Conservation (phyloP, 2,329 filamentous ascomycete species). For the Pseudocercospora macadamiae region DNA sequence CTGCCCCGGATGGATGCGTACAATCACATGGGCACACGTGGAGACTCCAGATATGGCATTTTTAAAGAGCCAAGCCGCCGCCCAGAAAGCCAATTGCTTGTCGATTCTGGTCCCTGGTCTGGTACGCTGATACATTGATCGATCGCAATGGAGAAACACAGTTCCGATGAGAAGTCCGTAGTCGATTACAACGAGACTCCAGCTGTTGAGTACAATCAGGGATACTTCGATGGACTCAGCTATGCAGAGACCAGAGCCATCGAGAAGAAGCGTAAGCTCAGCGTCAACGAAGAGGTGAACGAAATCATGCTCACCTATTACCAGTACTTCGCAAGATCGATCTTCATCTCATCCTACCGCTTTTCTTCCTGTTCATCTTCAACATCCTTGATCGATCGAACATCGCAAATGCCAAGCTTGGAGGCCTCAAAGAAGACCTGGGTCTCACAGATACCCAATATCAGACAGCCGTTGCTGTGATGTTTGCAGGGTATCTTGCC, state of each 20-base stretch:
- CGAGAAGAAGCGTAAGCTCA: constrained; percentile 1
- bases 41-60: not conserved
- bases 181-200: not conserved
- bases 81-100: constrained; percentile 3
- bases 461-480: constrained; percentile 37
- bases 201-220: not conserved
- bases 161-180: constrained; percentile 2
- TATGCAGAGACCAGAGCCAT: not conserved
- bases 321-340: constrained; percentile 4
- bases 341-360: not conserved
- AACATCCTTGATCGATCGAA: constrained; percentile 23
- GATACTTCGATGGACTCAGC: not conserved
- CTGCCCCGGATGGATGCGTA: not conserved
- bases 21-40: not conserved
- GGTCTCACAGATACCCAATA: constrained; percentile 17
- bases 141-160: not conserved
- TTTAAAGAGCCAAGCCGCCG: not conserved
- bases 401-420: constrained; percentile 26
- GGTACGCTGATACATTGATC: not conserved
- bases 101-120: not conserved
- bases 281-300: not conserved
- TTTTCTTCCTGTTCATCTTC: constrained; percentile 12
- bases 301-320: not conserved
- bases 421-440: constrained; percentile 25
- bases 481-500: constrained; percentile 31